Evolutionary conservation across 2,329 filamentous ascomycete species (phyloP).

Genomic region (Colletotrichum liriopes): DNA sequence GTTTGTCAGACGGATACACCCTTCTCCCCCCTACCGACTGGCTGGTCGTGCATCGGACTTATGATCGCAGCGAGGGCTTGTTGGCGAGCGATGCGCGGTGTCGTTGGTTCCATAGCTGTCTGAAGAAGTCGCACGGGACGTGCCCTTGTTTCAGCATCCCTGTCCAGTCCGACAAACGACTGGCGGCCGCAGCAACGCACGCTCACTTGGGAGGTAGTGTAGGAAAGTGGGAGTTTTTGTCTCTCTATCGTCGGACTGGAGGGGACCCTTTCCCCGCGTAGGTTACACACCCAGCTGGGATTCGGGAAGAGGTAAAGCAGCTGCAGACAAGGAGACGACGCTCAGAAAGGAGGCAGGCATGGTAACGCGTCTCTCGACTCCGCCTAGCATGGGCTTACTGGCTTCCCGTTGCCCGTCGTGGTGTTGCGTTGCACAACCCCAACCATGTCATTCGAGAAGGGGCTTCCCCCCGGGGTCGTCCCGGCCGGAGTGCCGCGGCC

Average conservation of each 20-base stretch:
- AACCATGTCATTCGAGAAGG: slow-evolving; percentile 15
- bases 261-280: not conserved
- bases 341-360: slow-evolving; percentile 17
- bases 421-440: slow-evolving; percentile 4
- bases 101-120: slow-evolving; percentile 44
- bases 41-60: slow-evolving; percentile 1
- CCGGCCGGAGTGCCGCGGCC: slow-evolving; percentile 23
- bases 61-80: not conserved
- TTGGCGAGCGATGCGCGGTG: not conserved
- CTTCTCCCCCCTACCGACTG: not conserved
- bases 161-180: not conserved
- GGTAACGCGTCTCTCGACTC: slow-evolving; percentile 37
- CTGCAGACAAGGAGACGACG: not conserved
- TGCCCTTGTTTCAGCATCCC: slow-evolving; percentile 35
- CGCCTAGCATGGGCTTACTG: slow-evolving; percentile 19
- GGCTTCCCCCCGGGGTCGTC: slow-evolving; percentile 20
- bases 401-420: not conserved
- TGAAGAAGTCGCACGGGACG: slow-evolving; percentile 38
- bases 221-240: not conserved
- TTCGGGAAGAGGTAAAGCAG: not conserved
- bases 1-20: not conserved
- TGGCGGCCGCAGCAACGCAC: not conserved
- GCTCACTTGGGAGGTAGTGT: not conserved
- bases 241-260: not conserved
- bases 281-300: not conserved